Conservation (phyloP, 768 basidiomycete genomes). For the Psilocybe sp. region DNA sequence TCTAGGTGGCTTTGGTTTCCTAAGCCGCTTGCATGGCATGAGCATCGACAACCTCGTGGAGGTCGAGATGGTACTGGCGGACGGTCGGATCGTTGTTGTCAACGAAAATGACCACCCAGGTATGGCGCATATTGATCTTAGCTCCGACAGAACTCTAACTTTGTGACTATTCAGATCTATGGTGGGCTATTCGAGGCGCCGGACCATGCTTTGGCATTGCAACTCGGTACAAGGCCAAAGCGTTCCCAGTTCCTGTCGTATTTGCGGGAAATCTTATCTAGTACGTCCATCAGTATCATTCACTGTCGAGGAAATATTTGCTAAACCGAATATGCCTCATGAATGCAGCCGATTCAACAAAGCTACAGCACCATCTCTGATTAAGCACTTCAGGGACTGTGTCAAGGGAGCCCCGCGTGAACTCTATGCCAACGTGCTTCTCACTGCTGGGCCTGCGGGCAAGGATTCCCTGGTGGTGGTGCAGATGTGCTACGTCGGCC, state of each 20-base stretch:
- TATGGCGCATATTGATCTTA: slow-evolving; percentile 20
- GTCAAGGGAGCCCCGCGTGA: slow-evolving; percentile 86
- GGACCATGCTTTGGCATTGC: slow-evolving; percentile 82
- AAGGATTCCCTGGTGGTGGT: slow-evolving; percentile 86
- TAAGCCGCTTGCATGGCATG: slow-evolving; percentile 79
- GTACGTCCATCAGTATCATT: slow-evolving; percentile 41
- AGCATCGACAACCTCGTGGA: slow-evolving; percentile 91
- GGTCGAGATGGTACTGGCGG: slow-evolving; percentile 88
- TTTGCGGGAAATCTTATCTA: slow-evolving; percentile 93
- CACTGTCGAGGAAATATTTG: slow-evolving; percentile 1
- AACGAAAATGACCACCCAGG: slow-evolving; percentile 73
- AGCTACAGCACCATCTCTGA: slow-evolving; percentile 82
- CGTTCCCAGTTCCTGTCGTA: slow-evolving; percentile 86
- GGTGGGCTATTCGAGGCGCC: slow-evolving; percentile 86
- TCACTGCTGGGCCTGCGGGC: slow-evolving; percentile 85
- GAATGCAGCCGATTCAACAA: slow-evolving; percentile 74
- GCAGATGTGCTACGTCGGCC: slow-evolving; percentile 88
- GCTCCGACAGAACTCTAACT: neutral
- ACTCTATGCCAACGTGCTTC: slow-evolving; percentile 85
- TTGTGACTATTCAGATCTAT: slow-evolving; percentile 53
- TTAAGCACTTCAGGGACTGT: slow-evolving; percentile 91
- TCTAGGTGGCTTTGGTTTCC: slow-evolving; percentile 86
- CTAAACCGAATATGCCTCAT: slow-evolving; percentile 8
- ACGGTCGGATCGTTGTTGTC: slow-evolving; percentile 80
- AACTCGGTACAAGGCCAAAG: slow-evolving; percentile 87